Conservation (phyloP, 2,329 filamentous ascomycete genomes). For the Pestalotiopsis sp. region DNA sequence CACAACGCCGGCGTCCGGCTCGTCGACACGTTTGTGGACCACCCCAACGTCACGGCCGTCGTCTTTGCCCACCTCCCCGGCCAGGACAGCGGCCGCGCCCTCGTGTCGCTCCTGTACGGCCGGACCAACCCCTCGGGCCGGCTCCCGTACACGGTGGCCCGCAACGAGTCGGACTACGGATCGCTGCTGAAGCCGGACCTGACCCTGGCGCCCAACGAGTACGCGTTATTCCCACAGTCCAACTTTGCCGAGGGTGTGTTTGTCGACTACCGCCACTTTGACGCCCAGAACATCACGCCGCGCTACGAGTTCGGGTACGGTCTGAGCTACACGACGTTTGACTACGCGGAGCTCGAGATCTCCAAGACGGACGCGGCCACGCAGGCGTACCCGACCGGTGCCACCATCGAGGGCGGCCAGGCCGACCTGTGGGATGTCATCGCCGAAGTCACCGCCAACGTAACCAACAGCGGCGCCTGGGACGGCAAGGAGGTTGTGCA, state of each 20-base stretch:
- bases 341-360: constrained; percentile 48
- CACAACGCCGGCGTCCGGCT: constrained; percentile 51
- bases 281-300: constrained; percentile 27
- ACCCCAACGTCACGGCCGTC: constrained; percentile 50
- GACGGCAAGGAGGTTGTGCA: constrained; percentile 52
- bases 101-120: constrained; percentile 43
- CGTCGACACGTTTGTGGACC: constrained; percentile 47
- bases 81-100: constrained; percentile 45
- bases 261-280: constrained; percentile 35
- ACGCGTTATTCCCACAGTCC: constrained; percentile 34
- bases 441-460: constrained; percentile 43
- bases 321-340: constrained; percentile 52
- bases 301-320: constrained; percentile 36
- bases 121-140: constrained; percentile 39
- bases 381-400: constrained; percentile 17
- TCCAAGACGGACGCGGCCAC: constrained; percentile 22
- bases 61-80: constrained; percentile 51
- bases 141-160: constrained; percentile 46
- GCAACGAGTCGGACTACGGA: constrained; percentile 41
- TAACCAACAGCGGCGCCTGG: constrained; percentile 52
- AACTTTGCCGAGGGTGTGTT: constrained; percentile 32
- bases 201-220: constrained; percentile 48
- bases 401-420: constrained; percentile 48
- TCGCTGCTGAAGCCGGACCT: constrained; percentile 23
- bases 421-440: constrained; percentile 53